Base-by-base conservation (phyloP, 768 basidiomycete species). In the Phlebiopsis flavidoalba region DNA sequence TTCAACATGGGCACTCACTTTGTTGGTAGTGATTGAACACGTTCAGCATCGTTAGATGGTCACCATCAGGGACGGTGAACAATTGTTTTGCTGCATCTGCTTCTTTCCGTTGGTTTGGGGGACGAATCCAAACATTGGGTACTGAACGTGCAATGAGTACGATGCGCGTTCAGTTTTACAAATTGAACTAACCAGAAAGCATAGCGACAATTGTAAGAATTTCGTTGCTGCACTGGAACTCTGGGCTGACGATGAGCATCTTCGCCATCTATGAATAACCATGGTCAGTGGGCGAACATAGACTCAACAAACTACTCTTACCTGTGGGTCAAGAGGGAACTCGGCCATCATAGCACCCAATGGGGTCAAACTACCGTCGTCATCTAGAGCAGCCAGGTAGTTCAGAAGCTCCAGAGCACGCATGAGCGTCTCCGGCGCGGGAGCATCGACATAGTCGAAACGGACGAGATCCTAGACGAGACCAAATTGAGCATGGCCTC, bases 311-410 rank as follows among this genome's bases (percentile, higher is more conserved):
- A 5, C 22, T 31, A 15, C 2, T 62, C 79, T 43, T 65, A 90
- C 91, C 80, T 95, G 95, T 45, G 96, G 97, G 72, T 98, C 97
- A n/a, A 99, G 81, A 12, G 96, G 97, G 79, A 98, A 98, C 66
- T 98, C 94, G 0, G 97, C 96, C 96, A 98, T 98, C 62, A 93
- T 88, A 40, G 75, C 78, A 4, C 97, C 97, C 8, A 98, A 76
- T 0, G 86, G 74, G 0, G 97, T 98, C 60, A 99, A 73, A 55
- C 93, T 86, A 11, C 97, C 95, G 3, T 97, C 94, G 66, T 98
- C 95, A 69, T 98, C 94, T 62, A 99, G 77, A 0, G 95, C 96
- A 6, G 89, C 85, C 48, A 98, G 81, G 73, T 87, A 96, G 70
- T 98, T 96, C 51, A 99, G 80, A 37, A 98, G 75, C 72, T 98